Evolutionary conservation across 192 early-diverging fungal species (phyloP), one percentile per base, ranked within the genome.

Genomic region (Coemansia sp.): DNA sequence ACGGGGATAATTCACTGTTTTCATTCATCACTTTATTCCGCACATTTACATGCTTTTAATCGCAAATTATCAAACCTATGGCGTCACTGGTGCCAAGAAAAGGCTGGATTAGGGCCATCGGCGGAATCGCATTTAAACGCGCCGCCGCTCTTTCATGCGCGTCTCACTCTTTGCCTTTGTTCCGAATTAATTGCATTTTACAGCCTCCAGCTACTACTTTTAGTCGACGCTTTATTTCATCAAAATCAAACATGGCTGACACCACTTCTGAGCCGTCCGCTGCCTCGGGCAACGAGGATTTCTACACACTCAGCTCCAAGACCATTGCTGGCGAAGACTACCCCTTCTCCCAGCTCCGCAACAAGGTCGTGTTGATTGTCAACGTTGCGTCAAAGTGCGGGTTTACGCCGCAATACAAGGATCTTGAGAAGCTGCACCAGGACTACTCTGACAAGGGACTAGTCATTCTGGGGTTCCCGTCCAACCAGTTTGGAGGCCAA

Each of bases 361-460:
- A 84, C 83, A 91, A 94, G 75, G 89, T 88, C 25, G 84, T 92
- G 21, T 83, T 98, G 37, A 74, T 95, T 35, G 92, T 94, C 70
- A 98, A 98, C 75, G 89, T 92, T 11, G 95, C 94, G 23, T 92
- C 90, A 60, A 86, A 93, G 81, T 97, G 95, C 79, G 93, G 94
- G 9, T 92, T 91, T 70, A 92, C 92, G 35, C 73, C 80, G 6
- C 93, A 95, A 75, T 92, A 92, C 80, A 69, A 74, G 25, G 88
- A 84, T 14, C 82, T 93, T 15, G 84, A 92, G 71, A 67, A 84
- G 53, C 73, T 93, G 56, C 84, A 90, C 75, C 63, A 90, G 47
- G 83, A 84, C 51, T 88, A 88, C 66, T 73, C 84, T 29, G 84
- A 85, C 48, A 60, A 83, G 48, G 94, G 92, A 11, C 86, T 98